Evolutionary conservation across 805 yeast genomes (phyloP).

Genomic region (Ogataea pini): DNA sequence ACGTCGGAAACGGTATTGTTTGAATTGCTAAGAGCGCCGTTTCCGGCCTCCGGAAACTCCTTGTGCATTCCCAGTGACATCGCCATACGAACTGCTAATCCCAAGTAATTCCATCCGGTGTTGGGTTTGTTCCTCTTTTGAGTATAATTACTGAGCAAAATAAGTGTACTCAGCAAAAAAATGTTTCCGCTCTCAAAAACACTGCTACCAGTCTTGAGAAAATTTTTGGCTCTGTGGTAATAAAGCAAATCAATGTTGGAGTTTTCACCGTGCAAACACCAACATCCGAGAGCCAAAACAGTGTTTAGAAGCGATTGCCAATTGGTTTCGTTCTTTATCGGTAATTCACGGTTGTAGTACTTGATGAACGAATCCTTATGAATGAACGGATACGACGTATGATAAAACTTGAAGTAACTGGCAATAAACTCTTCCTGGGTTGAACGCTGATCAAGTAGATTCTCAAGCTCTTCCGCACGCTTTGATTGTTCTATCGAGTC

Average conservation of each 20-base stretch:
- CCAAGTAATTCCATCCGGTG: constrained; percentile 68
- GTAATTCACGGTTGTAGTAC: constrained; percentile 43
- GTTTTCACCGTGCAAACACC: constrained; percentile 60
- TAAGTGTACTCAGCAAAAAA: constrained; percentile 52
- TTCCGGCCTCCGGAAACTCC: constrained; percentile 42
- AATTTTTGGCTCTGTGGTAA: constrained; percentile 52
- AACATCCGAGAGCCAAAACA: constrained; percentile 66
- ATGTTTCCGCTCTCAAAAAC: constrained; percentile 63
- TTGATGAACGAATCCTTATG: constrained; percentile 54
- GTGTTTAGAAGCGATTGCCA: constrained; percentile 59
- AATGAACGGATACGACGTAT: constrained; percentile 61
- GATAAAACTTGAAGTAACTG: constrained; percentile 59
- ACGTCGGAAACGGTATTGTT: constrained; percentile 15
- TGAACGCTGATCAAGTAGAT: constrained; percentile 21
- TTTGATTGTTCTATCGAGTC: constrained; percentile 21
- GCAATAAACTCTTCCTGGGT: constrained; percentile 35
- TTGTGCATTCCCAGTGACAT: constrained; percentile 62
- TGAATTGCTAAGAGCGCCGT: constrained; percentile 13
- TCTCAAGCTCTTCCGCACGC: constrained; percentile 18
- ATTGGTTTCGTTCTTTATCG: constrained; percentile 43
- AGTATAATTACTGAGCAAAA: constrained; percentile 58
- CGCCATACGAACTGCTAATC: constrained; percentile 67
- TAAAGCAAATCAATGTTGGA: constrained; percentile 54
- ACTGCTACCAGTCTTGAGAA: constrained; percentile 38
- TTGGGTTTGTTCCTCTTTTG: constrained; percentile 67